Base-by-base conservation (phyloP, 2,329 filamentous ascomycete species). In the Thyridium curvatum region DNA sequence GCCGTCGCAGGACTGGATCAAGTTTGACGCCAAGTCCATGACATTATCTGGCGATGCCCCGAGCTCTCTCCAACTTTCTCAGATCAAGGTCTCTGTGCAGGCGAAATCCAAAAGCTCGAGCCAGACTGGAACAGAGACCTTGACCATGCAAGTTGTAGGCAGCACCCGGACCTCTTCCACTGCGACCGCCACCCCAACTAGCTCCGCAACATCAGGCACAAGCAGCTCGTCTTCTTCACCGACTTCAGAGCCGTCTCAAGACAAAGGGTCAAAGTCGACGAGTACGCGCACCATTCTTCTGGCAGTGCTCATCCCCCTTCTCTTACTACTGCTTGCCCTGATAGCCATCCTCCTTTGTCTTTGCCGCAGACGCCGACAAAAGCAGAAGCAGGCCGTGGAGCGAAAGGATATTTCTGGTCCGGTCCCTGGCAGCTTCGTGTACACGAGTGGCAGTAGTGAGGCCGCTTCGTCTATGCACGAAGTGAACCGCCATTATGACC, bases 1-100 rank as follows among this genome's bases (percentile, higher is more conserved):
- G n/a, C 61, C 66, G 1, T 45, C 55, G 1, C 47, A 62, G 15
- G 48, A 61, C 17, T 77, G 72, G 72, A 52, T 76, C 4, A 54
- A 56, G 3, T 54, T 66, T 8, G 49, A 67, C 13, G 53, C 49
- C 4, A 29, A 30, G 3, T 34, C 54, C 0, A 49, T 64, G 30
- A 60, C 57, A 4, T 46, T 74, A 6, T 61, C 56, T 1, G 71
- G 71, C 2, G 53, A 55, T 13, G 59, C 65, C 2, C 69, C 71
- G 1, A 52, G 47, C 8, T 54, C 53, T 3, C 52, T 59, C 3
- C 48, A 48, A 4, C 45, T 50, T 7, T 46, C 52, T 4, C 40
- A 47, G 1, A 42, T 58, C 17, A 44, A 43, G 2, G 36, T 62
- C 12, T 45, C 48, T 3, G 42, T 63, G 16, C 43, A 48, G 48